phyloP scores from a whole-genome alignment of 164 flowering plant species.

The Aristolochia fimbriata region DNA sequence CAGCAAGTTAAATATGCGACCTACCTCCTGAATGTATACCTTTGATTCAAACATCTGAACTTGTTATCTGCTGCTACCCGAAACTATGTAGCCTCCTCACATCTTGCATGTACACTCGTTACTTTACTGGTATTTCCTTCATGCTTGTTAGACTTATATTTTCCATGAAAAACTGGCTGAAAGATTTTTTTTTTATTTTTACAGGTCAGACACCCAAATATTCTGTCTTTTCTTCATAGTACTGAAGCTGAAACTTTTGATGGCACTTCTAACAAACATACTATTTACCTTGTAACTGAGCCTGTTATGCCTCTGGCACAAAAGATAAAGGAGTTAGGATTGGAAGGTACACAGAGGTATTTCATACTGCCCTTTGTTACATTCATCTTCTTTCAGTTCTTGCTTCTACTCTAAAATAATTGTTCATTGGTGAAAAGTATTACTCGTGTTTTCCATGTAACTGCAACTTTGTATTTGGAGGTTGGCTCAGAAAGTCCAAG shows the following conservation, averaged over 20 bases:
- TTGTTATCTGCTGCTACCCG: too few species aligned
- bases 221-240: slow-evolving; percentile 88
- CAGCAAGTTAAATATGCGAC: too few species aligned
- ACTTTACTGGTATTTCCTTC: neutral
- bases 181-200: slow-evolving; percentile 10
- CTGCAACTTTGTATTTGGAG: too few species aligned
- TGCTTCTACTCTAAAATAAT: neutral
- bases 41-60: too few species aligned
- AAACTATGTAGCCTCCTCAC: too few species aligned
- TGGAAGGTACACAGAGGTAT: slow-evolving; percentile 91
- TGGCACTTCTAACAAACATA: slow-evolving; percentile 56
- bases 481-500: too few species aligned
- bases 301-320: slow-evolving; percentile 93
- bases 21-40: too few species aligned
- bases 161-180: too few species aligned
- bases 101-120: neutral
- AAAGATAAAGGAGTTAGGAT: slow-evolving; percentile 89
- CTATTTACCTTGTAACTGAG: slow-evolving; percentile 93
- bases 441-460: too few species aligned
- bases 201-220: slow-evolving; percentile 98
- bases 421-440: neutral
- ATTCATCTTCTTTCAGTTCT: neutral
- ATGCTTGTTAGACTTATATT: neutral
- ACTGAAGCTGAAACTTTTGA: slow-evolving; percentile 77
- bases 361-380: neutral